Base-by-base conservation (phyloP, 2,329 filamentous ascomycete species). In the Colletotrichum sp. region DNA sequence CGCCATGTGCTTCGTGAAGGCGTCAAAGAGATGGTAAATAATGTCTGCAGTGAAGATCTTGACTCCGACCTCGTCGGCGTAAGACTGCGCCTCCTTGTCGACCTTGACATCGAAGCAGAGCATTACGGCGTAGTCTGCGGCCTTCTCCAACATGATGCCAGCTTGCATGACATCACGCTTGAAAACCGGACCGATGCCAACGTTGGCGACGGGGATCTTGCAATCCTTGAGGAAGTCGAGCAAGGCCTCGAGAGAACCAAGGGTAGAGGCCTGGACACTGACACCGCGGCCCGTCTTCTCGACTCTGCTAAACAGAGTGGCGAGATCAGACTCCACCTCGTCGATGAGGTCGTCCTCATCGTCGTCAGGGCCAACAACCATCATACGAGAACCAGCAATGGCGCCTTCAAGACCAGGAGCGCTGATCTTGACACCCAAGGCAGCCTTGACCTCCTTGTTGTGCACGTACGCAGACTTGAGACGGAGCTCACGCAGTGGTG, bases 51-150 rank as follows among this genome's bases (percentile, higher is more conserved):
- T 98, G 89, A 99, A 99, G 81, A 99, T 95, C 89, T 98, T 99
- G 87, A 99, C 95, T 68, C 96, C 96, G 77, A 98, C 93, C 73
- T 99, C 96, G 22, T 98, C 95, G 13, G 97, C 97, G 81, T 99
- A 98, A 12, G 92, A 90, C 79, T 94, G 93, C 1, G 97, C 97
- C 83, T 99, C 97, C 86, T 98, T 99, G 87, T 99, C 97, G 18
- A 99, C 95, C 89, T 98, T 99, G 87, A 99, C 97, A 84, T 99
- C 98, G 90, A 99, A 99, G 85, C 97, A 99, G 67, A 99, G 93
- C 97, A 99, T 99, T 84, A 99, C 95, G n/a, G 97, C 97, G 80
- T 93, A 98, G 83, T 99, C 96, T 79, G 95, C 95, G 18, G 93
- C 91, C 88, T 98, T 99, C 86, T 99, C 97, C 82, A 99, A 85